phyloP scores from a whole-genome alignment of 2,329 filamentous ascomycete genomes.

The Verticillium nubilum region DNA sequence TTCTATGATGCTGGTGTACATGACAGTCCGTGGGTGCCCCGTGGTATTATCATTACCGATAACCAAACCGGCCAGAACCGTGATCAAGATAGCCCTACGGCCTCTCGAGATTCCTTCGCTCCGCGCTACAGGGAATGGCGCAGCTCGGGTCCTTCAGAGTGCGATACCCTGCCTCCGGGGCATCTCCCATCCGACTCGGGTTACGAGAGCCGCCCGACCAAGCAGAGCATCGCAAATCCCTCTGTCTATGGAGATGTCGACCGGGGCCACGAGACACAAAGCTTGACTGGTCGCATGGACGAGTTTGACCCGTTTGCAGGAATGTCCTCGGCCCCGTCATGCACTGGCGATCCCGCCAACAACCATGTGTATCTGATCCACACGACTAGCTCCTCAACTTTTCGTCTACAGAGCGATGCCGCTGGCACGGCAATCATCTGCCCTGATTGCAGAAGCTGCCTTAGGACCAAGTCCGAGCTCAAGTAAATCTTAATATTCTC shows the following conservation, averaged over 20 bases:
- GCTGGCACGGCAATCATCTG: constrained; percentile 24
- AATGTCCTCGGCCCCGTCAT: not conserved
- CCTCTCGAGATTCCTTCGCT: constrained; percentile 16
- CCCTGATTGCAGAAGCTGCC: constrained; percentile 27
- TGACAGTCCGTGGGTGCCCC: constrained; percentile 39
- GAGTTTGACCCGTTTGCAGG: constrained; percentile 17
- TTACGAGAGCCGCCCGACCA: constrained; percentile 35
- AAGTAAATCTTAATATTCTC: constrained; percentile 34
- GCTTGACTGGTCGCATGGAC: constrained; percentile 26
- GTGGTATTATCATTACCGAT: constrained; percentile 22
- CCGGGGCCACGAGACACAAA: constrained; percentile 30
- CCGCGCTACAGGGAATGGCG: constrained; percentile 25
- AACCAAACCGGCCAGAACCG: constrained; percentile 20
- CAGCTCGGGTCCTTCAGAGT: constrained; percentile 29
- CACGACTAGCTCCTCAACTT: not conserved
- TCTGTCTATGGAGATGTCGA: constrained; percentile 40
- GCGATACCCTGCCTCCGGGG: constrained; percentile 26
- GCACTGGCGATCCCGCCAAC: not conserved
- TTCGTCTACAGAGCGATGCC: not conserved
- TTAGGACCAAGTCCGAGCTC: constrained; percentile 50
- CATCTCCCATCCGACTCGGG: constrained; percentile 37
- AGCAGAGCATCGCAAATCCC: constrained; percentile 35
- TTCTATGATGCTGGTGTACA: constrained; percentile 27
- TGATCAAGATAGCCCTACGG: constrained; percentile 19
- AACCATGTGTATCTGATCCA: not conserved